A percentile compares a stretch with the other conserved stretches of the same genome.
Evolutionary conservation across 768 basidiomycete genomes (phyloP).

Genomic region (Calocybe indica): DNA sequence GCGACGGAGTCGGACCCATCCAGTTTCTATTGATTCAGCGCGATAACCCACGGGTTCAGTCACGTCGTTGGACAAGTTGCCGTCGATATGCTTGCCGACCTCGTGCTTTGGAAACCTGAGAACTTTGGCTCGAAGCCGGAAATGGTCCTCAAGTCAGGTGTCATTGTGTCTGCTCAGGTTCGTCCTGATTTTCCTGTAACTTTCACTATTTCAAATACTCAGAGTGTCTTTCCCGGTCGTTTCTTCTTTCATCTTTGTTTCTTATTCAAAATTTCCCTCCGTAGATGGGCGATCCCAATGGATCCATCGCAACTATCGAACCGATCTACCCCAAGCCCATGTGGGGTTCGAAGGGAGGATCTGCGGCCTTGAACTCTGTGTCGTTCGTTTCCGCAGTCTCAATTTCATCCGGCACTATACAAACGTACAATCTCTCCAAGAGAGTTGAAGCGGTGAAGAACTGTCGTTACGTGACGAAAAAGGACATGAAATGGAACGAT

Average conservation of each 20-base stretch:
- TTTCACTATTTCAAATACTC: background rate
- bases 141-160: slow-evolving; percentile 92
- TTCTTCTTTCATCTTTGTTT: background rate
- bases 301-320: slow-evolving; percentile 92
- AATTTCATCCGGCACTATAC: slow-evolving; percentile 50
- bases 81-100: slow-evolving; percentile 81
- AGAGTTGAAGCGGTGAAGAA: slow-evolving; percentile 65
- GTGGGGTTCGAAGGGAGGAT: slow-evolving; percentile 81
- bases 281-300: slow-evolving; percentile 97
- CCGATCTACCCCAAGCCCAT: slow-evolving; percentile 83
- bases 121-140: slow-evolving; percentile 91
- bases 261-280: background rate
- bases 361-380: slow-evolving; percentile 81
- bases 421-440: slow-evolving; percentile 67
- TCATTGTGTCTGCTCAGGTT: slow-evolving; percentile 88
- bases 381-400: slow-evolving; percentile 81
- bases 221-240: background rate
- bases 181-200: slow-evolving; percentile 11
- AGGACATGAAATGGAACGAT: slow-evolving; percentile 92
- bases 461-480: slow-evolving; percentile 75
- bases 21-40: slow-evolving; percentile 37
- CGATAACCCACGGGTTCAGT: slow-evolving; percentile 90
- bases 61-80: slow-evolving; percentile 82
- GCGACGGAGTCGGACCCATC: background rate
- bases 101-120: slow-evolving; percentile 94